A percentile compares a stretch with the other conserved stretches of the same genome.
phyloP scores from a whole-genome alignment of 176 grass and related monocot genomes.

The Ensete ventricosum region DNA sequence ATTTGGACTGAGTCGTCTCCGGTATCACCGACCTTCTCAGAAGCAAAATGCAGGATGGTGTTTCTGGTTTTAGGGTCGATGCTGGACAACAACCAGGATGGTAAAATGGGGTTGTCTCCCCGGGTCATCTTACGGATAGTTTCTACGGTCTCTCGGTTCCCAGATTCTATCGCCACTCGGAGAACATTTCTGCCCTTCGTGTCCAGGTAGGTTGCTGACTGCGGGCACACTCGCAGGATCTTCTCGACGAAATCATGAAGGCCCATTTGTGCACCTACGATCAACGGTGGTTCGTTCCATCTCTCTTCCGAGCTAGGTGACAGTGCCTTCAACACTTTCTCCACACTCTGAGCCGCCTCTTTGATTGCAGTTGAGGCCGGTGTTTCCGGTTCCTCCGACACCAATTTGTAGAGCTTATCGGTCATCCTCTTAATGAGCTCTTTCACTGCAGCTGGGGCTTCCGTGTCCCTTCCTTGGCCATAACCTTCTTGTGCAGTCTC shows the following conservation, averaged over 20 bases:
- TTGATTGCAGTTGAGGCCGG: background rate
- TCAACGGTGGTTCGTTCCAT: slow-evolving; percentile 21
- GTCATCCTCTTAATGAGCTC: too few species aligned
- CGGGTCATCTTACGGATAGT: background rate
- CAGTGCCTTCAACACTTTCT: background rate
- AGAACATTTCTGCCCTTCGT: slow-evolving; percentile 21
- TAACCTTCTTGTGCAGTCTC: too few species aligned
- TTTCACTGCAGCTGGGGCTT: too few species aligned
- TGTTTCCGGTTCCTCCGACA: background rate
- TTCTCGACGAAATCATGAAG: slow-evolving; percentile 22
- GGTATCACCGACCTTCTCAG: background rate
- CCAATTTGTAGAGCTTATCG: background rate
- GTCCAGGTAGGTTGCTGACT: slow-evolving; percentile 15
- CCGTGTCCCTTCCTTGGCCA: too few species aligned
- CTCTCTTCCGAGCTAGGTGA: background rate
- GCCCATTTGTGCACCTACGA: slow-evolving; percentile 19
- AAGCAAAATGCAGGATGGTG: slow-evolving; percentile 28
- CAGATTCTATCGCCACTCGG: slow-evolving; percentile 21
- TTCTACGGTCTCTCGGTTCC: slow-evolving; percentile 11
- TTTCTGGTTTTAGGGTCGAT: slow-evolving; percentile 10
- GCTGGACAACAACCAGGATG: slow-evolving; percentile 6
- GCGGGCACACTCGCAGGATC: slow-evolving; percentile 10
- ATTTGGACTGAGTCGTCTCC: slow-evolving; percentile 14
- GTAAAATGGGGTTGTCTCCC: slow-evolving; percentile 12
- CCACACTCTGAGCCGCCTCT: background rate